Percentiles rank a stretch among this genome's conserved stretches.
Conservation (phyloP, 768 basidiomycete genomes). For the Collybia sp. region DNA sequence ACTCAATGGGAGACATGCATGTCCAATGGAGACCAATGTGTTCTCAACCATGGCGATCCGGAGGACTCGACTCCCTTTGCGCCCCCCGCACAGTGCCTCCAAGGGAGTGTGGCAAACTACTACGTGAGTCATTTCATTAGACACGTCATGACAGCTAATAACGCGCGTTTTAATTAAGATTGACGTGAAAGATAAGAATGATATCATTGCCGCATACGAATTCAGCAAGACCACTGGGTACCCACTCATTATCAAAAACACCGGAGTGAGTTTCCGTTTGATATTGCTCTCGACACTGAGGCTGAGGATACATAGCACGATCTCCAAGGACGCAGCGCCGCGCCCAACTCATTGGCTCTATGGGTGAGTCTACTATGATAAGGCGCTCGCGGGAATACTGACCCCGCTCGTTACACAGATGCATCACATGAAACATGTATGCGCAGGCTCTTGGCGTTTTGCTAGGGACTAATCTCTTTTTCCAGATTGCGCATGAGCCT, state of each 20-base stretch:
- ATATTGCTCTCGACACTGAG: background rate
- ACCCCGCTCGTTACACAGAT: conserved; percentile 9
- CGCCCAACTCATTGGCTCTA: conserved; percentile 33
- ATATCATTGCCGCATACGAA: conserved; percentile 39
- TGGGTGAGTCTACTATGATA: conserved; percentile 29
- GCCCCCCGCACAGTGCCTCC: conserved; percentile 23
- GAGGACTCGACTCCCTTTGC: conserved; percentile 18
- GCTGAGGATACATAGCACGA: conserved; percentile 31
- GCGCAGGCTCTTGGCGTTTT: too few species aligned
- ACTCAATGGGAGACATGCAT: conserved; percentile 58
- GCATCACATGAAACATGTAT: conserved; percentile 24
- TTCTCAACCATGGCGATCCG: conserved; percentile 35
- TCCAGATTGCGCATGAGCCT: conserved; percentile 28
- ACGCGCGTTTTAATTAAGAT: conserved; percentile 22
- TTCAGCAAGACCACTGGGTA: conserved; percentile 33
- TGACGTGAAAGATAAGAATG: conserved; percentile 32
- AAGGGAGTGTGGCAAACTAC: conserved; percentile 32
- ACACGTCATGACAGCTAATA: background rate
- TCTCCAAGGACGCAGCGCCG: conserved; percentile 43
- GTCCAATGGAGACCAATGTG: conserved; percentile 35
- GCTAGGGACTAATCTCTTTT: background rate
- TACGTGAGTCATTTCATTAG: conserved; percentile 25
- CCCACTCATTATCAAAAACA: conserved; percentile 45
- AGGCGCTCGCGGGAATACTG: background rate
- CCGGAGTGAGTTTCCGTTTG: conserved; percentile 31